Conservation (phyloP, 148 eudicot genomes). For the Talinum fruticosum region DNA sequence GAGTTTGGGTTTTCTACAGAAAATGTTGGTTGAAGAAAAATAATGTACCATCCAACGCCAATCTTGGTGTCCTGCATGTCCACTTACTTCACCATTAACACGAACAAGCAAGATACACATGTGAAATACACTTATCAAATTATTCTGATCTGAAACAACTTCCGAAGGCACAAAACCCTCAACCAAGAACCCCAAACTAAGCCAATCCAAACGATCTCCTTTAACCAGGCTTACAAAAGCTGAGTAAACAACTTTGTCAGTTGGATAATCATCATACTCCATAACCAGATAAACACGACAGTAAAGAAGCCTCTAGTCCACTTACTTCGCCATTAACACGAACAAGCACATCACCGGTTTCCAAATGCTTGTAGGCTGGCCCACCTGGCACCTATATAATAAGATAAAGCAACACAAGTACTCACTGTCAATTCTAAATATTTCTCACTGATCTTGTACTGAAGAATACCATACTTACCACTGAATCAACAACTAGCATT, state of each 20-base stretch:
- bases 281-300: not conserved
- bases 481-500: slow-evolving; percentile 97
- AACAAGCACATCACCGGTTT: slow-evolving; percentile 97
- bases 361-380: slow-evolving; percentile 78
- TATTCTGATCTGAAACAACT: too few relatives aligned
- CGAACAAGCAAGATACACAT: not conserved
- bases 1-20: not conserved
- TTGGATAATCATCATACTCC: not conserved
- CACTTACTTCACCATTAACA: not conserved
- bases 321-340: slow-evolving; percentile 77
- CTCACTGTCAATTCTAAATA: slow-evolving; percentile 2
- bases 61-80: not conserved
- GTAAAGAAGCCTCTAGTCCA: not conserved
- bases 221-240: not conserved
- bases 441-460: not conserved
- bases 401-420: slow-evolving; percentile 1
- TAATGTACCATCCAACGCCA: not conserved
- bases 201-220: not conserved
- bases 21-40: not conserved
- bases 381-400: slow-evolving; percentile 95
- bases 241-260: not conserved
- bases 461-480: slow-evolving; percentile 51
- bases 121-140: not conserved
- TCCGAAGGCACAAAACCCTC: not conserved
- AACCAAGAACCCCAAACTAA: not conserved